Base-by-base conservation (phyloP, 257 asterid species). In the Solanum chaucha region DNA sequence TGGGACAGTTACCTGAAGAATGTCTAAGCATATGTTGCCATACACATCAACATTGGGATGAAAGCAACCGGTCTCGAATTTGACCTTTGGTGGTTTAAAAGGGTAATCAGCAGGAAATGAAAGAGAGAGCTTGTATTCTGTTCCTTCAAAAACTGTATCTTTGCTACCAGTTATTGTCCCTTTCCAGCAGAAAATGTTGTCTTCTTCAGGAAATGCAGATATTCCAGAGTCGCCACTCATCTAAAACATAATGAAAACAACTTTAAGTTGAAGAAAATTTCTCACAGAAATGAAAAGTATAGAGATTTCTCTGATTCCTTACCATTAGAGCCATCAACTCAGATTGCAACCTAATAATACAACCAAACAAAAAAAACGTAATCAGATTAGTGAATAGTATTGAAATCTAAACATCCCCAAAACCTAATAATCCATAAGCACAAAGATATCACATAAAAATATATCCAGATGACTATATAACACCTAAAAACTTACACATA, bases 271-370 rank as follows among this genome's bases (percentile, higher is more conserved):
- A 10, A 70, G 58, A 22, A 22, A 26, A 61, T 4, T 10, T 34
- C 13, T 12, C 6, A 19, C 20, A 24, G 73, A 82, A 19, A 15
- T 48, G 13, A 3, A 14, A 19, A 22, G 40, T 32, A 38, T 4
- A 11, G 59, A 28, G 5, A 22, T 32, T 34, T 17, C 34, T 44
- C 20, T 9, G 61, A 68, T 24, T 90, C 86, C 94, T 93, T 83
- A 97, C 99, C 99, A 97, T 97, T 40, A 97, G 87, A 36, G 99
- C 97, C 99, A 97, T 95, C 72, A 97, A 93, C 90, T 97, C 99
- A 8, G 97, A 94, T 48, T 96, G 99, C 93, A 97, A 88, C 93
- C 99, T 97, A 94, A 89, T 38, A 84, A 51, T 80, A 67, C 38
- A 82, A 44, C 87, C 70, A 87, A 10, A 72, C 59, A 24, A 58